A percentile compares a stretch with the other conserved stretches of the same genome.
Evolutionary conservation across 352 stramenopile genomes (phyloP).

Genomic region (Phytophthora citricola): DNA sequence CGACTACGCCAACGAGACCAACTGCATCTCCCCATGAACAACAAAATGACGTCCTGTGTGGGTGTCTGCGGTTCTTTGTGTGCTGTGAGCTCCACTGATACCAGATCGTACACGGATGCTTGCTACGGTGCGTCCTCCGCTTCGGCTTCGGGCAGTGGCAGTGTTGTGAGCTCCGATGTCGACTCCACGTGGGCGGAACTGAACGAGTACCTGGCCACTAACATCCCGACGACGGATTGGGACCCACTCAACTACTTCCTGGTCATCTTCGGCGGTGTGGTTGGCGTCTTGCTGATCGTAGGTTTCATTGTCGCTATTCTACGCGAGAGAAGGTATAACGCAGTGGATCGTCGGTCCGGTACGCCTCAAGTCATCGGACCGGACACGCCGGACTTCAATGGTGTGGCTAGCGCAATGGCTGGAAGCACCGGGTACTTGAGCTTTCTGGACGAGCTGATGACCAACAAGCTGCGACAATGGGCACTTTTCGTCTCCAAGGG

Average conservation of each 20-base stretch:
- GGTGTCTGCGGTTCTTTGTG: constrained; percentile 60
- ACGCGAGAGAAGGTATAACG: constrained; percentile 32
- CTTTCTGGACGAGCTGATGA: constrained; percentile 51
- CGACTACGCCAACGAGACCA: constrained; percentile 42
- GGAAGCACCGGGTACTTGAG: constrained; percentile 32
- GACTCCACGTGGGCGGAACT: constrained; percentile 48
- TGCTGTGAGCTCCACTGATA: constrained; percentile 40
- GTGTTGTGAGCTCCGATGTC: constrained; percentile 1
- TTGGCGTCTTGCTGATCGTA: constrained; percentile 42
- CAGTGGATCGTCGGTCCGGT: constrained; percentile 13
- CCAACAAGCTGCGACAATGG: constrained; percentile 46
- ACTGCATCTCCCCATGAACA: constrained; percentile 59
- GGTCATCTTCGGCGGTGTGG: constrained; percentile 47
- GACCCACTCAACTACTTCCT: constrained; percentile 57
- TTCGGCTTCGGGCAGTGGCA: constrained; percentile 24
- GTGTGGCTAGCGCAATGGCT: constrained; percentile 30
- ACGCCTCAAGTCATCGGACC: constrained; percentile 29
- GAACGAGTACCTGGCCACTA: constrained; percentile 44
- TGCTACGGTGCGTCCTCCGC: constrained; percentile 38
- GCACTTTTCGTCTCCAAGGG: constrained; percentile 46
- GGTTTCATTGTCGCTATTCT: constrained; percentile 46
- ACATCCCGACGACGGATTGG: constrained; percentile 47
- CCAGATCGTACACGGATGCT: constrained; percentile 46
- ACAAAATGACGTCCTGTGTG: constrained; percentile 52
- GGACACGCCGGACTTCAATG: constrained; percentile 28